Base-by-base conservation (phyloP, 768 basidiomycete genomes). In the Boletus tomentosulus region DNA sequence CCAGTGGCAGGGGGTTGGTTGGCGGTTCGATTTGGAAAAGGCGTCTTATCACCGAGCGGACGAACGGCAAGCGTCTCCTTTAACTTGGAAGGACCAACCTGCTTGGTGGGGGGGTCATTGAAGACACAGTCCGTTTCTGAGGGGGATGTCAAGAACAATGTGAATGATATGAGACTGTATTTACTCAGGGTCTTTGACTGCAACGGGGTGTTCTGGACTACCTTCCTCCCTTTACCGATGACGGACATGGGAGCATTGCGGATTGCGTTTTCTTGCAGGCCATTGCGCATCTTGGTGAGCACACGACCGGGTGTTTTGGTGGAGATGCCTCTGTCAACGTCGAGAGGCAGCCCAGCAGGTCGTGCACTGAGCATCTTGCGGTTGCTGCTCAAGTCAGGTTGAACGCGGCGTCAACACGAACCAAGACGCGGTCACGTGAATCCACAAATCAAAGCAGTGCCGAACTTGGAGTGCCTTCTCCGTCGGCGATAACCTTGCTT, bases 11-110 rank as follows among this genome's bases (percentile, higher is more conserved):
- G 56, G 65, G 71, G 15, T 28, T 59, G 59, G 56, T 53, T 59
- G 45, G 59, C 51, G 31, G 70, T 70, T 35, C 86, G 83, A 64
- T 89, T 90, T 3, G 83, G 81, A 59, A 85, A 84, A 2, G 88
- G 88, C 1, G 88, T 91, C 69, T 87, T 89, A 71, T 91, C 88
- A 25, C 76, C 76, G 8, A 91, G 73, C 2, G 86, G 84, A 12
- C 82, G 79, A 67, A 61, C 33, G 51, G 62, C 57, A 19, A 59
- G 56, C 3, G 69, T 59, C 38, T 59, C 64, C 53, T 56, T 64
- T 13, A 34, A 33, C 48, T 65, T 70, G 7, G 55, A 71, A 51
- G 57, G 51, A 46, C 64, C 62, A 7, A 55, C 51, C 25, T 67
- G 65, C 53, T 73, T 75, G 46, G 56, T 63, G 24, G 54, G 54